Conservation (phyloP, 129 eudicot genomes). For the Artemisia annua region DNA sequence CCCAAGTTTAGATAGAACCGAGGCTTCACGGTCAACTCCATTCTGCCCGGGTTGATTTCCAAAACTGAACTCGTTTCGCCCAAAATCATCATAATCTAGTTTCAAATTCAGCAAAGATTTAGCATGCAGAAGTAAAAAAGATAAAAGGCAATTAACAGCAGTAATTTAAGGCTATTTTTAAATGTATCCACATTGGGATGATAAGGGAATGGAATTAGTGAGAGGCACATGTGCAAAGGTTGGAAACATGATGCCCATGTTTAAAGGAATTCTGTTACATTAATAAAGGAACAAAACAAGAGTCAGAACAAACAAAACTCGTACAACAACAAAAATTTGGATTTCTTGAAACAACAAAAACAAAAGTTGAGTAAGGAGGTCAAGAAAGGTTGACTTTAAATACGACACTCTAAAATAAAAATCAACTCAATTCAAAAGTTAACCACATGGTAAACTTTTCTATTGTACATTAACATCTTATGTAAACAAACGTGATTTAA, state of each 20-base stretch:
- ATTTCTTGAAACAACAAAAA: conserved; percentile 9
- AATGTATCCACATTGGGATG: conserved; percentile 18
- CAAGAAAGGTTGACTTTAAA: background rate
- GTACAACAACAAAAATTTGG: background rate
- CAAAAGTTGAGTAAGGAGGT: conserved; percentile 10
- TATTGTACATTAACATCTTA: too few relatives aligned
- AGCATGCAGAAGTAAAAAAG: background rate
- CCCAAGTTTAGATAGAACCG: conserved; percentile 73
- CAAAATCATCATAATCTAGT: conserved; percentile 66
- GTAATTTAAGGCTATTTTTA: conserved; percentile 18
- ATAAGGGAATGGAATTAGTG: conserved; percentile 28
- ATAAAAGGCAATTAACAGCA: conserved; percentile 12
- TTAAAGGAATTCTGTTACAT: conserved; percentile 14
- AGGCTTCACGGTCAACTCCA: conserved; percentile 61
- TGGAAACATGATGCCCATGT: conserved; percentile 33
- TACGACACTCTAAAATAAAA: background rate
- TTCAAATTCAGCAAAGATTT: conserved; percentile 3
- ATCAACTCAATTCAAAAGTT: background rate
- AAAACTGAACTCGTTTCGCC: conserved; percentile 71
- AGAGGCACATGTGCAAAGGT: conserved; percentile 30
- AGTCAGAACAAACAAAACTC: background rate
- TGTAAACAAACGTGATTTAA: too few relatives aligned
- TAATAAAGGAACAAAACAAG: conserved; percentile 19
- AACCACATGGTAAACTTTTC: background rate
- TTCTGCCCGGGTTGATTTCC: conserved; percentile 58